Conservation (phyloP, 805 yeast species). For the Suhomyces pyralidae region DNA sequence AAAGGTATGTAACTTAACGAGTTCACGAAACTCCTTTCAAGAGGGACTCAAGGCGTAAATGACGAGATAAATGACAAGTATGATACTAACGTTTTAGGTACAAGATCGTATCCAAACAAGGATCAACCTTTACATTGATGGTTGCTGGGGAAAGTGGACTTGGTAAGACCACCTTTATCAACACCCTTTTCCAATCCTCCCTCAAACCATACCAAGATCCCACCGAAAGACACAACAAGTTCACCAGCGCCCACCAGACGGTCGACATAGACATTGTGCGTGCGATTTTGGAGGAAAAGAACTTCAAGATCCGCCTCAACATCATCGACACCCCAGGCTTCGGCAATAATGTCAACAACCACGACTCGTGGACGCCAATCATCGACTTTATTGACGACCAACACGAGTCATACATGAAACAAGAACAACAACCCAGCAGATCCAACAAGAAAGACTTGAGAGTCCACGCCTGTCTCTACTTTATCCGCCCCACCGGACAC, state of each 20-base stretch:
- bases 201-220: conserved; percentile 58
- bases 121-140: conserved; percentile 77
- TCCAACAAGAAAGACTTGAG: conserved; percentile 66
- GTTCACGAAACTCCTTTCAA: no score
- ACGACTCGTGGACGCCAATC: conserved; percentile 81
- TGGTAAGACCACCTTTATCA: conserved; percentile 89
- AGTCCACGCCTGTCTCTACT: conserved; percentile 87
- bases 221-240: conserved; percentile 55
- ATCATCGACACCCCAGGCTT: conserved; percentile 92
- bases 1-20: conserved; percentile 60
- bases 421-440: conserved; percentile 88
- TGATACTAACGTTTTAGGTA: conserved; percentile 40
- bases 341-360: conserved; percentile 86
- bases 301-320: conserved; percentile 71
- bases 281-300: conserved; percentile 82
- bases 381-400: conserved; percentile 89
- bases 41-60: no score
- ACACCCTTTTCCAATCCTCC: conserved; percentile 76
- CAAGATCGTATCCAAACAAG: conserved; percentile 70
- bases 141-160: conserved; percentile 89
- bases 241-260: conserved; percentile 55
- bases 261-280: conserved; percentile 76
- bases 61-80: background rate
- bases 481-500: conserved; percentile 89
- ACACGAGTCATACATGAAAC: conserved; percentile 83